These are phyloP conservation scores for Discostella pseudostelligera DNA, from an alignment of 108 stramenopile species.

Conservation along the genomic window DNA sequence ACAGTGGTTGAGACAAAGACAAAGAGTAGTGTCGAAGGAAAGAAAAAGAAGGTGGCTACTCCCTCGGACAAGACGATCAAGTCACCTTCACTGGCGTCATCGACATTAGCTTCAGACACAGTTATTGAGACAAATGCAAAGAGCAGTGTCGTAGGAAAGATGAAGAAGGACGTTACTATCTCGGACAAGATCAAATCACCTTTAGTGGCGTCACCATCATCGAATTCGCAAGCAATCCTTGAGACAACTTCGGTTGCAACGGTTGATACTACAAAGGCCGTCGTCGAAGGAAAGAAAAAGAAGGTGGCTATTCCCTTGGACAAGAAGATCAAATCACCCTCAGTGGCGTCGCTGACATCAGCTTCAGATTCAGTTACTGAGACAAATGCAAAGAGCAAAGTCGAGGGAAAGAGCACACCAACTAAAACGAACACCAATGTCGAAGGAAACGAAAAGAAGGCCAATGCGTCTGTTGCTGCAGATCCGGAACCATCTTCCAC, in stretches of 20 bases:
- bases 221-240: no score
- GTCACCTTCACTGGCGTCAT: no score
- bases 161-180: neutral
- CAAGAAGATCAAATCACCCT: no score
- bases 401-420: neutral
- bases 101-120: no score
- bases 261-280: neutral
- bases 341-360: no score
- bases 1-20: neutral
- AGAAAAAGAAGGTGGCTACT: neutral
- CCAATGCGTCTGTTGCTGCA: no score
- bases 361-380: neutral
- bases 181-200: no score
- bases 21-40: constrained; percentile 2
- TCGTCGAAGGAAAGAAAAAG: constrained; percentile 1
- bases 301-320: no score
- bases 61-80: no score
- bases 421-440: neutral
- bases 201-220: no score
- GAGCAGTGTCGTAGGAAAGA: neutral
- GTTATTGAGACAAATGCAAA: neutral
- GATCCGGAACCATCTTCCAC: no score
- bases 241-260: neutral
- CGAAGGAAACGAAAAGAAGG: constrained; percentile 1
- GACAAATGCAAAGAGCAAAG: neutral